Base-by-base conservation (phyloP, 495 filamentous ascomycete species). In the Pyrenopolyporus hunteri region DNA sequence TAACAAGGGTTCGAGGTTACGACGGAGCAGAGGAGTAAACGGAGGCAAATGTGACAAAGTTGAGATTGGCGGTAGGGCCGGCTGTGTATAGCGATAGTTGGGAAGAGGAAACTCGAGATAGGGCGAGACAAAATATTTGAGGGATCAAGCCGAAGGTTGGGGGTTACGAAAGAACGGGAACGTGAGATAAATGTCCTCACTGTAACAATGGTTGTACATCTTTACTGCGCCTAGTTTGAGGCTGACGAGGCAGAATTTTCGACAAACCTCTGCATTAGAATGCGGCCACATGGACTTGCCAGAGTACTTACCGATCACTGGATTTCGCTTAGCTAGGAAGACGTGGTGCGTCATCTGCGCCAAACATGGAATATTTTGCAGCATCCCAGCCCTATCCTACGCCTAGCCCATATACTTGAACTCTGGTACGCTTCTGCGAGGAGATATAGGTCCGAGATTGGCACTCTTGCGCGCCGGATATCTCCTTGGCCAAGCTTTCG, bases 181-280 rank as follows among this genome's bases (percentile, higher is more conserved):
- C n/a, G n/a, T n/a, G n/a, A n/a, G n/a, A n/a, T n/a, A n/a, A n/a
- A n/a, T n/a, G n/a, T n/a, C n/a, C n/a, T n/a, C n/a, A n/a, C n/a
- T 44, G 20, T 44, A 44, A 20, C 45, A 48, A 32, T 20, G 9
- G 31, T 31, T 47, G 44, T 9, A 35, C 29, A 26, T 16, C 13
- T 14, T 11, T 33, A 65, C 56, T 65, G 44, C 48, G 61, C 54
- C 56, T 35, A 25, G 36, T 48, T n/a, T 66, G 63, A 61, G 62
- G 62, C 62, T 65, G 62, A 59, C 62, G 32, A 51, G 20, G 6
- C 52, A 56, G 61, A 55, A 59, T 57, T 14, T 40, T 32, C 1
- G 7, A 47, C 47, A 19, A 57, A 45, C 19, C 42, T 54, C 42
- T 26, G 33, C 49, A 48, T 23, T 25, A 32, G 26, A 59, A 8